Base-by-base conservation (phyloP, 371 early-diverging fungal species). In the Mucor racemosus region DNA sequence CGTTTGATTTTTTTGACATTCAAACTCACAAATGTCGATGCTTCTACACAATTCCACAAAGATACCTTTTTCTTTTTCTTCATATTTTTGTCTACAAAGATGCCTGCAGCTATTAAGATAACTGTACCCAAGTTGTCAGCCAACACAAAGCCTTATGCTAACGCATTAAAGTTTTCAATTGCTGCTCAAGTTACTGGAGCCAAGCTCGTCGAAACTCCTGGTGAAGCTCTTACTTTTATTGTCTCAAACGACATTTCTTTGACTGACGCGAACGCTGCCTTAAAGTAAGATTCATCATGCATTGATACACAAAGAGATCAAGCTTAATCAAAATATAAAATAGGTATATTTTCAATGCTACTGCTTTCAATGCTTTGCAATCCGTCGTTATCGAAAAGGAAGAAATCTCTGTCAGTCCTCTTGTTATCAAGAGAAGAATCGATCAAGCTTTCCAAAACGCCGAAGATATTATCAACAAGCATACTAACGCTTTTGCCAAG, bases 261-360 rank as follows among this genome's bases (percentile, higher is more conserved):
- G 62, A 68, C 63, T 17, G 81, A 81, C 70, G 72, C 79, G 58
- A 81, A 81, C 59, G 79, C 73, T 38, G 77, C 74, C 55, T 75
- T 77, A 60, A 78, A 73, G 81, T 81, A 74, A 69, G 62, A 17
- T 13, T 13, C 7, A 56, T 34, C 26, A 56, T 17, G 56, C 56
- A 17, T 34, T 5, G 6, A 11, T 31, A 26, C 26, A 5, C 31
- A 53, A 31, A 21, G 14, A 31, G 13, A 31, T 3, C 13, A 26
- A 14, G 26, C 4, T 21, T 17, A 36, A 9, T 35, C 26, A 56
- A 36, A 36, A 1, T 19, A 10, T 53, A 39, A 13, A 21, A 31
- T 26, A 81, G 77, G 56, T 76, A 75, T 54, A 66, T 81, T 40
- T 66, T 78, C 21, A 42, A 76, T 53, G 67, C 71, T 14, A 66